These are phyloP conservation scores for Xylona heveae DNA, from an alignment of 495 filamentous ascomycete genomes.

Conservation along the genomic window DNA sequence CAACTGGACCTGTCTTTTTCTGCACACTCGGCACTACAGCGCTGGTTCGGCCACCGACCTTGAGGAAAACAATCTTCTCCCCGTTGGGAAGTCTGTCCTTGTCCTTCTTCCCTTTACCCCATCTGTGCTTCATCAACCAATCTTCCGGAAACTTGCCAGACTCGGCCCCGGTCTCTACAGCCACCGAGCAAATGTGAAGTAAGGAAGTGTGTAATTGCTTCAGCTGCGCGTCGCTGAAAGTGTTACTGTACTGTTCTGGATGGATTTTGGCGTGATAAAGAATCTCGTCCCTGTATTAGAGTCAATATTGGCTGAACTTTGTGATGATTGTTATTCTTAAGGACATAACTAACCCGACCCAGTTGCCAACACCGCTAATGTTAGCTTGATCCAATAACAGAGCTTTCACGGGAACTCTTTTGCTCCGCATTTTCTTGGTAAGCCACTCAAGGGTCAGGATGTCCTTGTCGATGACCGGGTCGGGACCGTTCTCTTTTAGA, in stretches of 20 bases:
- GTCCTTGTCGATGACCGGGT: constrained; percentile 70
- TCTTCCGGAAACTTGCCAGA: constrained; percentile 64
- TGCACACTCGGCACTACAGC: constrained; percentile 69
- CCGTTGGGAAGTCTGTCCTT: constrained; percentile 54
- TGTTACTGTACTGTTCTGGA: constrained; percentile 79
- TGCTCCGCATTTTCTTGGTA: constrained; percentile 38
- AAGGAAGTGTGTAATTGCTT: constrained; percentile 50
- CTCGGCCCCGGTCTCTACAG: constrained; percentile 62
- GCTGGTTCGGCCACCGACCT: constrained; percentile 74
- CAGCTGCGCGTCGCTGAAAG: constrained; percentile 50
- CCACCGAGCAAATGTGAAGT: constrained; percentile 53
- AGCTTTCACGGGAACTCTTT: constrained; percentile 69
- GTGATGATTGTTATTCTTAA: neutral
- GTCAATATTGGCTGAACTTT: constrained; percentile 6
- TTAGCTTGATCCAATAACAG: constrained; percentile 73
- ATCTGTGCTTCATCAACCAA: constrained; percentile 84
- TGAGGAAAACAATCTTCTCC: constrained; percentile 60
- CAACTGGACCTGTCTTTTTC: constrained; percentile 46
- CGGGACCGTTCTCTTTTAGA: constrained; percentile 76
- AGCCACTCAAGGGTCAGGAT: constrained; percentile 55
- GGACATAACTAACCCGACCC: constrained; percentile 51
- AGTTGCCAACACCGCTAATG: constrained; percentile 87
- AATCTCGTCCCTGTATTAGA: constrained; percentile 47
- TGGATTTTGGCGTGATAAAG: constrained; percentile 74
- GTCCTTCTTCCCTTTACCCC: constrained; percentile 77